Base-by-base conservation (phyloP, 345 rosid species). In the Gossypium longicalyx region DNA sequence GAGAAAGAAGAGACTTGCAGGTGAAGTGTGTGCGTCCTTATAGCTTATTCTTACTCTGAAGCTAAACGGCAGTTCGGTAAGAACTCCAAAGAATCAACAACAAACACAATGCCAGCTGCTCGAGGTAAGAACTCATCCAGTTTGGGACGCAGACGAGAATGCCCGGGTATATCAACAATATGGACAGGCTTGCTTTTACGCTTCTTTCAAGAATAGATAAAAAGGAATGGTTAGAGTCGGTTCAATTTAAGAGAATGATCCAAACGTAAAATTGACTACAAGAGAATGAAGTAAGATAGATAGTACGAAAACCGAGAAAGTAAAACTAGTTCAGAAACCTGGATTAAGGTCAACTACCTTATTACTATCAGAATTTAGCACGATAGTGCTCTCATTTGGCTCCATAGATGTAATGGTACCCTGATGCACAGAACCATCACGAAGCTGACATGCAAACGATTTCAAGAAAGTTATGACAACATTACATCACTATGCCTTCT, bases 361-460 rank as follows among this genome's bases (percentile, higher is more conserved):
- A 3, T 83, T 60, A 61, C 78, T 86, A 82, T 94, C 98, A 70
- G 93, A 73, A 86, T 89, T 89, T 47, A 92, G 59, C 64, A 86
- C 67, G 57, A 92, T 92, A 74, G 88, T 88, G 67, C 88, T 93
- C 83, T 94, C 98, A 81, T 92, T 94, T 12, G 93, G 93, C 77
- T 94, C 98, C 98, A 94, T 92, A 6, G 98, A 94, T 56, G 97
- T 92, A 45, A 92, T 97, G 74, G 97, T 89, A 13, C 93, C 97
- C 77, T 83, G 92, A 81, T 92, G 97, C 0, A 90, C 79, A 53
- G 95, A 86, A 56, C 95, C 98, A 85, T 94, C 98, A 25, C 90
- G 92, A 68, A 92, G 95, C 98, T 90, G 85, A 73, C 76, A 86
- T 72, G 77, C 29, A 67, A 67, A 74, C 45, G 49, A 72, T 49